These are phyloP conservation scores for Backusella circina DNA, from an alignment of 192 early-diverging fungal genomes.

Conservation along the genomic window DNA sequence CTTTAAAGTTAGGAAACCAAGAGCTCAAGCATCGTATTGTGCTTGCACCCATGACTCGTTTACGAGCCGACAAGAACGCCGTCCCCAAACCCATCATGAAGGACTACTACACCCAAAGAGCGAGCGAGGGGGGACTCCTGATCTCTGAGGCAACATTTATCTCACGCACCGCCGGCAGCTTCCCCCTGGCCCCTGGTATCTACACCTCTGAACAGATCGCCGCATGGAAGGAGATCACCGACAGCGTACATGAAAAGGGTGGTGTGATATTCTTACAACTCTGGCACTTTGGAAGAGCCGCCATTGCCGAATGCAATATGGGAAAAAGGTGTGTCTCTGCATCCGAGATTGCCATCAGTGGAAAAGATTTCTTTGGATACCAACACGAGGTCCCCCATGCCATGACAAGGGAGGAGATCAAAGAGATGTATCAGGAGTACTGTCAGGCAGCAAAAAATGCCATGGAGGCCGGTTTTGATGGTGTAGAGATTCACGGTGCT, in stretches of 20 bases:
- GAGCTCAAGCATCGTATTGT: constrained; percentile 15
- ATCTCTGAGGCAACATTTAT: constrained; percentile 6
- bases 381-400: constrained; percentile 16
- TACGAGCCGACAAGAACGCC: constrained; percentile 1
- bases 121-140: constrained; percentile 3
- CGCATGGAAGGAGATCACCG: constrained; percentile 49
- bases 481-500: constrained; percentile 84
- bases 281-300: constrained; percentile 35
- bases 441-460: constrained; percentile 62
- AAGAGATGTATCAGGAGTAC: neutral
- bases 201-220: constrained; percentile 36
- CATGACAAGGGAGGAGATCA: constrained; percentile 1
- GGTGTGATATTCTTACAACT: constrained; percentile 55
- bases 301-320: neutral
- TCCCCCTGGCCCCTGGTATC: constrained; percentile 29
- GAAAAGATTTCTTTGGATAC: neutral
- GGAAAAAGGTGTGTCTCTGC: constrained; percentile 13
- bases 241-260: constrained; percentile 52
- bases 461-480: constrained; percentile 78
- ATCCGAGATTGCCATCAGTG: constrained; percentile 12
- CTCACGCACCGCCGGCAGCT: neutral
- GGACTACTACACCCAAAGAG: constrained; percentile 18
- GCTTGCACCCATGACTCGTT: constrained; percentile 19
- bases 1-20: constrained; percentile 14
- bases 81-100: neutral